Base-by-base conservation (phyloP, 441 rosid species). In the Syzygium malaccense region DNA sequence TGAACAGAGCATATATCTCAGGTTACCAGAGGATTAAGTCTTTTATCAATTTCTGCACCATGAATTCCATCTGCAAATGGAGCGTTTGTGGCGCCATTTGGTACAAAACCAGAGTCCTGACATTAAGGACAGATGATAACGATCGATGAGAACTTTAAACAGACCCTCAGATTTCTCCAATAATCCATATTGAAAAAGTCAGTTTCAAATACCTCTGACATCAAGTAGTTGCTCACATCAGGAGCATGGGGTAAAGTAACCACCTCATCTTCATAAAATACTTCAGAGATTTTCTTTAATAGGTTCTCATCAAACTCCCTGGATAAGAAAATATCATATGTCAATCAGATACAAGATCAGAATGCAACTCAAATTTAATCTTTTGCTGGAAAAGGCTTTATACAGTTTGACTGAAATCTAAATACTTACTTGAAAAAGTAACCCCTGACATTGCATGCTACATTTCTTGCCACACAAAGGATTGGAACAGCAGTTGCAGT, bases 371-470 rank as follows among this genome's bases (percentile, higher is more conserved):
- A 75, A 62, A 41, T 32, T n/a, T 28, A 85, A 23, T 75, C n/a
- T 41, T 75, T 75, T 75, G n/a, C 83, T 23, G n/a, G 41, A 26
- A 75, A 75, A 3, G 14, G 83, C 83, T 75, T 75, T 75, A 75
- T 25, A 75, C n/a, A 41, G 83, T 41, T 75, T 41, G 51, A 56
- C 49, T 66, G 26, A 33, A 92, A 89, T 53, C 84, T 85, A 86
- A 89, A 11, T 53, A 87, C 98, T 94, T 95, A 98, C 99, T 93
- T 97, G 96, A 98, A 98, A 92, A 96, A 98, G 89, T 91, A 95
- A 91, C 98, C 99, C 92, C 99, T 96, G 91, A 95, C 99, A 89
- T 98, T 98, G 94, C 99, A 97, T 62, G 99, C 99, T 91, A 98
- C 99, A 95, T 97, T 98, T 92, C 99, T 97, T 66, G 99, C 99